Conservation (phyloP, 805 yeast genomes). For the Kluyveromyces lactis region DNA sequence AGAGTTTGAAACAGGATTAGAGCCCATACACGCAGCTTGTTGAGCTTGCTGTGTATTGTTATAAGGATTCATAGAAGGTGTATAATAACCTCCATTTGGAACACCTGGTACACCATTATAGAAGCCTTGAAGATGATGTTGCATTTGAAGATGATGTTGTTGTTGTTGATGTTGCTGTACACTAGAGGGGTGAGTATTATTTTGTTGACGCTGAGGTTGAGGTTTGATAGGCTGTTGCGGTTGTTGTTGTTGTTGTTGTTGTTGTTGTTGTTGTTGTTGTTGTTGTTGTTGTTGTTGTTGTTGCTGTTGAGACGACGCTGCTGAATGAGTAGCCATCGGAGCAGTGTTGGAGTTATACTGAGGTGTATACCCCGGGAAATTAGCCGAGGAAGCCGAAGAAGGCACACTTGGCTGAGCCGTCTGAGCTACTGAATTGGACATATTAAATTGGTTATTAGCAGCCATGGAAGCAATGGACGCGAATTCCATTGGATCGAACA, state of each 20-base stretch:
- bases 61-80: not conserved
- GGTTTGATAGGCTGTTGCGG: slow-evolving; percentile 14
- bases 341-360: not conserved
- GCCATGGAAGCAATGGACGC: slow-evolving; percentile 8
- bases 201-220: slow-evolving; percentile 10
- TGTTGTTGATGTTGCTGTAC: slow-evolving; percentile 6
- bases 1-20: not conserved
- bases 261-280: slow-evolving; percentile 10
- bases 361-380: not conserved
- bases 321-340: slow-evolving; percentile 18
- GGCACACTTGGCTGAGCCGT: slow-evolving; percentile 1
- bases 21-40: not conserved
- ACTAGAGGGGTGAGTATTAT: slow-evolving; percentile 7
- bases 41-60: slow-evolving; percentile 32
- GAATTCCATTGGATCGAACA: slow-evolving; percentile 21
- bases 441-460: slow-evolving; percentile 3
- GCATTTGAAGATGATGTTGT: slow-evolving; percentile 20
- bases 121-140: slow-evolving; percentile 10
- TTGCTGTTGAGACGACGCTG: slow-evolving; percentile 20
- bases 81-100: not conserved
- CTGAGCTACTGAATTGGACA: slow-evolving; percentile 3
- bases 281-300: slow-evolving; percentile 2
- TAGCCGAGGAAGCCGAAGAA: not conserved
- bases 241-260: slow-evolving; percentile 18
- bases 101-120: slow-evolving; percentile 33